These are phyloP conservation scores for Ballota nigra DNA, from an alignment of 257 asterid species.

Conservation along the genomic window DNA sequence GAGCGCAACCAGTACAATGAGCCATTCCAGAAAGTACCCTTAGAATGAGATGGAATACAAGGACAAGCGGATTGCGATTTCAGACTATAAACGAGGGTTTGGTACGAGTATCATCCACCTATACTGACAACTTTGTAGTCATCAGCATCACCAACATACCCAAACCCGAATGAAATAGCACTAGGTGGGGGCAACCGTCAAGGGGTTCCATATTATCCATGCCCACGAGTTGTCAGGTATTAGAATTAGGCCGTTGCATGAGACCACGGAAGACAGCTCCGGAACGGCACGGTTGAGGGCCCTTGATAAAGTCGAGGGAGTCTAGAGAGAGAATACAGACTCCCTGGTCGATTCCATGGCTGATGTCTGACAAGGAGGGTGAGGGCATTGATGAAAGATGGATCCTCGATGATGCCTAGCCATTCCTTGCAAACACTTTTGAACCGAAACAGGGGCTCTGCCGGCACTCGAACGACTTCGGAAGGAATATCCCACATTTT, in stretches of 20 bases:
- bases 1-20: background rate
- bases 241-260: no score
- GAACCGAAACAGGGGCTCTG: background rate
- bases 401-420: background rate
- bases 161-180: background rate
- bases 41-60: background rate
- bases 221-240: no score
- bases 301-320: background rate
- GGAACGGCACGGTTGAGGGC: background rate
- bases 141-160: background rate
- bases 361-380: background rate
- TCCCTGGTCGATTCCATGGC: background rate
- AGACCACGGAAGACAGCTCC: no score
- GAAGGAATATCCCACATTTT: no score
- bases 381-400: background rate
- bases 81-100: background rate
- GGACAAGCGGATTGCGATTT: background rate
- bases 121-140: slow-evolving; percentile 7
- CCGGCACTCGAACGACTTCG: background rate
- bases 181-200: background rate
- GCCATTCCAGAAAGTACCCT: background rate
- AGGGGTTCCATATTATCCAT: background rate
- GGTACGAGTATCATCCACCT: background rate
- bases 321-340: background rate
- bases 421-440: background rate